Percentiles rank a stretch among this genome's conserved stretches.
phyloP scores from a whole-genome alignment of 129 eudicot genomes.

The Centaurea solstitialis region DNA sequence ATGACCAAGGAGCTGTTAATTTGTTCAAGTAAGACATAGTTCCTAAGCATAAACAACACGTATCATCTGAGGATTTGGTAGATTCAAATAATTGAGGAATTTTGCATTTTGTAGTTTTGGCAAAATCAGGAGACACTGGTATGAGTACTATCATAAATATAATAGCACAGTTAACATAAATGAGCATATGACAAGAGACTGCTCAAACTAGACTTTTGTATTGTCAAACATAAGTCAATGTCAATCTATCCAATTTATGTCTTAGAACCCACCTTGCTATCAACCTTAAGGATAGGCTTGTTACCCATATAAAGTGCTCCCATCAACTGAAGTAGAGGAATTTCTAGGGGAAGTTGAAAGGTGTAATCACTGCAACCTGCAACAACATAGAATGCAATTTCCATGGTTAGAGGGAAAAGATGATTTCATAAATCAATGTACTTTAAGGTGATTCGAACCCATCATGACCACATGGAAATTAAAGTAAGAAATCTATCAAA shows the following conservation, averaged over 20 bases:
- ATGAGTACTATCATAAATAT: neutral
- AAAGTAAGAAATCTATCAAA: neutral
- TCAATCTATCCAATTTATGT: neutral
- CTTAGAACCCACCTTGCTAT: slow-evolving; percentile 71
- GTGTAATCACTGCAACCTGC: slow-evolving; percentile 94
- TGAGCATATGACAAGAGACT: slow-evolving; percentile 5
- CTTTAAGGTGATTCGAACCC: neutral
- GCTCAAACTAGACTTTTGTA: neutral
- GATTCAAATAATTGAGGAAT: neutral
- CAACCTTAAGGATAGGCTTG: slow-evolving; percentile 92
- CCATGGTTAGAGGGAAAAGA: neutral
- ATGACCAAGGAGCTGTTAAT: neutral
- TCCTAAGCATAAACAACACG: neutral
- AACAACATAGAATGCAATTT: slow-evolving; percentile 3
- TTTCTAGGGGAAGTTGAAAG: slow-evolving; percentile 94
- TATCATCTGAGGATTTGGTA: neutral
- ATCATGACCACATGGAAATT: neutral
- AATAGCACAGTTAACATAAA: slow-evolving; percentile 6
- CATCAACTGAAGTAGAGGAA: slow-evolving; percentile 86
- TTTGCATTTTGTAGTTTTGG: neutral
- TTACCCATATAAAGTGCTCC: slow-evolving; percentile 99
- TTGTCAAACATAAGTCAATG: neutral
- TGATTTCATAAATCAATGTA: neutral
- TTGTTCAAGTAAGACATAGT: neutral
- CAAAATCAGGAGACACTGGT: neutral